A percentile compares a stretch with the other conserved stretches of the same genome.
Evolutionary conservation across 805 yeast genomes (phyloP).

Genomic region (Wickerhamomyces ciferrii): DNA sequence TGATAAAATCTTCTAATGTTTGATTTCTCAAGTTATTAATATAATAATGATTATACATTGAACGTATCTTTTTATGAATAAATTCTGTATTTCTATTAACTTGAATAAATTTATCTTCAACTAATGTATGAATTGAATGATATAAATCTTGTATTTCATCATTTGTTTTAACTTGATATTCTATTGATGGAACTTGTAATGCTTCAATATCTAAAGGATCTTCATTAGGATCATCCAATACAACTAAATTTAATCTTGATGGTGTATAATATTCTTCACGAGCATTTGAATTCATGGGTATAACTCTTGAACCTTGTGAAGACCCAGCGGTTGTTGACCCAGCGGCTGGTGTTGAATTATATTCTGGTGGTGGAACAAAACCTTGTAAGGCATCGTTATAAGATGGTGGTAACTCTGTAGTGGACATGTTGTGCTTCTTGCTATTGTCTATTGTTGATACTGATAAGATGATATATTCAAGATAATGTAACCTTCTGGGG

Average conservation of each 20-base stretch:
- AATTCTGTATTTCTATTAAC: constrained; percentile 14
- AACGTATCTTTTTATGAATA: constrained; percentile 11
- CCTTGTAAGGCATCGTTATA: constrained; percentile 12
- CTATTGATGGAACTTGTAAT: background rate
- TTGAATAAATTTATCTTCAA: constrained; percentile 17
- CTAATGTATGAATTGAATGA: constrained; percentile 4
- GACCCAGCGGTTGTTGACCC: background rate
- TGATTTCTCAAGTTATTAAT: constrained; percentile 14
- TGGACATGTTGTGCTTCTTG: background rate
- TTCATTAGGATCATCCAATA: constrained; percentile 5
- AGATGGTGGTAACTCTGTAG: constrained; percentile 7
- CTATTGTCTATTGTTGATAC: background rate
- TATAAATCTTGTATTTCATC: constrained; percentile 10
- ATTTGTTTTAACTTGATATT: constrained; percentile 1
- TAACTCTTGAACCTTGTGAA: constrained; percentile 4
- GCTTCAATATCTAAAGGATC: constrained; percentile 3
- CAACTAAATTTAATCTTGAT: constrained; percentile 1
- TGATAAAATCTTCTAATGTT: constrained; percentile 13
- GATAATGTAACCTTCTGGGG: background rate
- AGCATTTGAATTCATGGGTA: constrained; percentile 5
- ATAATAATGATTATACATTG: constrained; percentile 13
- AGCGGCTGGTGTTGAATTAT: constrained; percentile 1
- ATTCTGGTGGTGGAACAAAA: constrained; percentile 14
- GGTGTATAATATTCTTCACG: constrained; percentile 4
- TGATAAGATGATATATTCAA: background rate